Percentiles rank a stretch among this genome's conserved stretches.
Evolutionary conservation across 1,284 basidiomycete genomes (phyloP).

Genomic region (Fomes fomentarius): DNA sequence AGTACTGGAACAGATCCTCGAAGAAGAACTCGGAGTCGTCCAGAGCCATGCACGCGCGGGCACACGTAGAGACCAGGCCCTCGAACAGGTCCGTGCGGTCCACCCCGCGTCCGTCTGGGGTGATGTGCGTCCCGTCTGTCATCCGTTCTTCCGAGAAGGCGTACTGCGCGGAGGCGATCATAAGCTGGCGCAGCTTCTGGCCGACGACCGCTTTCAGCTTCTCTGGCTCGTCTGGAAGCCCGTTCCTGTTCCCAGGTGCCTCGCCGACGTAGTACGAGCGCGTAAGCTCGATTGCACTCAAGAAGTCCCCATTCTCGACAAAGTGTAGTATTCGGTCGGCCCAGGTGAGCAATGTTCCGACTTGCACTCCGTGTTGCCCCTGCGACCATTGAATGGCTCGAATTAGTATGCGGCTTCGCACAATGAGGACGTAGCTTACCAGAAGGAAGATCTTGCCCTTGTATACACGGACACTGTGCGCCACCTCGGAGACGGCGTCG

Average conservation of each 20-base stretch:
- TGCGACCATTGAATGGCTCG: too few species aligned
- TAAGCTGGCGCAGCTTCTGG: conserved; percentile 78
- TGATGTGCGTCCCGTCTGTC: conserved; percentile 85
- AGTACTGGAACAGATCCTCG: conserved; percentile 91
- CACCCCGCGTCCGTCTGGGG: conserved; percentile 85
- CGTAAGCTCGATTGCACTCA: conserved; percentile 88
- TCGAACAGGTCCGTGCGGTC: conserved; percentile 92
- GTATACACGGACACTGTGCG: conserved; percentile 80
- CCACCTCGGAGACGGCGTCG: conserved; percentile 57
- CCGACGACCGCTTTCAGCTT: conserved; percentile 73
- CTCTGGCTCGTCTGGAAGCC: conserved; percentile 72
- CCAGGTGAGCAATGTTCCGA: conserved; percentile 93
- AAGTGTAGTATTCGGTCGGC: conserved; percentile 88
- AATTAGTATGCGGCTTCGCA: too few species aligned
- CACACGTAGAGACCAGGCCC: conserved; percentile 81
- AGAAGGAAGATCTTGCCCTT: conserved; percentile 92
- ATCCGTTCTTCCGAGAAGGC: conserved; percentile 95
- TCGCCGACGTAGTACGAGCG: conserved; percentile 84
- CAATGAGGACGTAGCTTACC: conserved; percentile 49
- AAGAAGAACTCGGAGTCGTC: conserved; percentile 87
- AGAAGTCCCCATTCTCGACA: conserved; percentile 87
- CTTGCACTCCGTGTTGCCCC: conserved; percentile 73
- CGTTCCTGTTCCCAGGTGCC: conserved; percentile 86
- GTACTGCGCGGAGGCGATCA: conserved; percentile 87
- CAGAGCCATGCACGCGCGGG: conserved; percentile 82